Percentiles rank a stretch among this genome's conserved stretches.
phyloP scores from a whole-genome alignment of 164 flowering plant genomes.

The Houttuynia cordata region DNA sequence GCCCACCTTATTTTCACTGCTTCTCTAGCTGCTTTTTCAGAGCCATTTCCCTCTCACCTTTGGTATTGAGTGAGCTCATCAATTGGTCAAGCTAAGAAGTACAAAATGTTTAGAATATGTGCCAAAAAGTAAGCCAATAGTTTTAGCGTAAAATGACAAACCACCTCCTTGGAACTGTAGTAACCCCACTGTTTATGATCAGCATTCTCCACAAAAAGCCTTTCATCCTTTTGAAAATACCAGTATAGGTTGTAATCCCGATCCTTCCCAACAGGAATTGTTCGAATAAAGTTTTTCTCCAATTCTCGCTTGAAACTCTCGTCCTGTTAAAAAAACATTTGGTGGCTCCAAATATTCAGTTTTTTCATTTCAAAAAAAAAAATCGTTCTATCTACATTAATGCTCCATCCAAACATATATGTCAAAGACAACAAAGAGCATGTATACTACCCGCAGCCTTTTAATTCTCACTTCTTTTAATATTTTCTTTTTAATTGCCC shows the following conservation, averaged over 20 bases:
- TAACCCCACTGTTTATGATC: slow-evolving; percentile 11
- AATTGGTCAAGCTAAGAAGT: slow-evolving; percentile 10
- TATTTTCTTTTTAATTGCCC: not conserved
- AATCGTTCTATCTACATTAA: not conserved
- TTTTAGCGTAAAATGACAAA: not conserved
- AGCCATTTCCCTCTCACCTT: slow-evolving; percentile 12
- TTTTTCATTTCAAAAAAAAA: too few relatives aligned
- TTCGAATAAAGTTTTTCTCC: slow-evolving; percentile 10
- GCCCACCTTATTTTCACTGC: slow-evolving; percentile 12
- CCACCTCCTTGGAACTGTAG: slow-evolving; percentile 12
- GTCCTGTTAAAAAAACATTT: slow-evolving; percentile 7
- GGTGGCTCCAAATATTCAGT: not conserved
- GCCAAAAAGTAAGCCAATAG: not conserved
- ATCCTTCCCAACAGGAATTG: slow-evolving; percentile 11
- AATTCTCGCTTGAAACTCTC: slow-evolving; percentile 7
- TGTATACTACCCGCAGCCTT: slow-evolving; percentile 4
- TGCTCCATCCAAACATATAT: not conserved
- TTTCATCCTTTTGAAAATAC: slow-evolving; percentile 10
- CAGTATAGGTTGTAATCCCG: slow-evolving; percentile 9
- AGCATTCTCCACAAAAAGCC: slow-evolving; percentile 11
- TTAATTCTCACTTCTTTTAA: slow-evolving; percentile 7
- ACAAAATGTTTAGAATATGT: not conserved
- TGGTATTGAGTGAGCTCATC: slow-evolving; percentile 11
- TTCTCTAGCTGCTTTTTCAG: slow-evolving; percentile 9
- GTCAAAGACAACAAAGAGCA: not conserved